Conservation (phyloP, 768 basidiomycete species). For the Auriscalpium orientale region DNA sequence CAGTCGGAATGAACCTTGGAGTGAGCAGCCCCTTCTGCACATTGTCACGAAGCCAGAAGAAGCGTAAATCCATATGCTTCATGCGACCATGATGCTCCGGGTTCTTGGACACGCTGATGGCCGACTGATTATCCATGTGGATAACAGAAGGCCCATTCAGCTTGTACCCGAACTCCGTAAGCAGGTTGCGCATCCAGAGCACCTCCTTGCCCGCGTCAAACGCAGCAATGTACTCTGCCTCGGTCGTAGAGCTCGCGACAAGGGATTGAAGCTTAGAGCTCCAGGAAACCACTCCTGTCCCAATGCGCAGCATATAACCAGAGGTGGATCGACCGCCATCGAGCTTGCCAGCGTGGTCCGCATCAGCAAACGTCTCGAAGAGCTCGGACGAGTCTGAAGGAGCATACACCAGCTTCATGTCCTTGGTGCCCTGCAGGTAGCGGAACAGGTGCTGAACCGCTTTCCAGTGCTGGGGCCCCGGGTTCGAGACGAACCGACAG, state of each 20-base stretch:
- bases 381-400: too few species aligned
- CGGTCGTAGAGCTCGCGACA: constrained; percentile 28
- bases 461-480: constrained; percentile 20
- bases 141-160: constrained; percentile 7
- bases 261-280: constrained; percentile 24
- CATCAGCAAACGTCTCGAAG: too few species aligned
- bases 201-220: constrained; percentile 18
- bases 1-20: not conserved
- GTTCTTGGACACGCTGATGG: constrained; percentile 22
- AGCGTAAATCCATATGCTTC: constrained; percentile 32
- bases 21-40: constrained; percentile 17
- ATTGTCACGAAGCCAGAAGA: constrained; percentile 23
- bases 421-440: constrained; percentile 26
- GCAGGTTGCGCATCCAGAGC: constrained; percentile 23
- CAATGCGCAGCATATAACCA: constrained; percentile 24
- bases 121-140: constrained; percentile 24
- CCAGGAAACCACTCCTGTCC: constrained; percentile 28
- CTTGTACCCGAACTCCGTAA: constrained; percentile 15
- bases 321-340: not conserved
- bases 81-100: constrained; percentile 23
- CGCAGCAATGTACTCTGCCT: constrained; percentile 31
- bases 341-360: too few species aligned
- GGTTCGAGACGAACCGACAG: constrained; percentile 24
- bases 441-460: constrained; percentile 26
- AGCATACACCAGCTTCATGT: constrained; percentile 16